Conservation (phyloP, 306 rosid species). For the Luffa aegyptiaca region DNA sequence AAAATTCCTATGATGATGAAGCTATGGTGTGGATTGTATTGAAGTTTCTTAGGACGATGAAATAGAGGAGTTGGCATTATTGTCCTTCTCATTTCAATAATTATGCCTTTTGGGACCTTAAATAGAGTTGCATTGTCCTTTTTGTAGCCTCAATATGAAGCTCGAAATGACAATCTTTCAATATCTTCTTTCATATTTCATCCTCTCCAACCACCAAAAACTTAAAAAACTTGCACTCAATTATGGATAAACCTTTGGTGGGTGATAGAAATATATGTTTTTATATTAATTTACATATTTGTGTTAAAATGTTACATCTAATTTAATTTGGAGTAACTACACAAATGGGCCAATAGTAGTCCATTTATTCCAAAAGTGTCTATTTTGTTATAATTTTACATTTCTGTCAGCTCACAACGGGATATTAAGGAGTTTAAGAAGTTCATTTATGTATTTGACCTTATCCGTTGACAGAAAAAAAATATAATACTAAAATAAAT, state of each 20-base stretch:
- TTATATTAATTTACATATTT: too few species aligned
- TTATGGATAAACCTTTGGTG: neutral
- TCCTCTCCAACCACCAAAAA: neutral
- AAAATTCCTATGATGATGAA: neutral
- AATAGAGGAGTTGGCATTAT: neutral
- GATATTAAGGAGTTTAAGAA: too few species aligned
- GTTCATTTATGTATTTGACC: too few species aligned
- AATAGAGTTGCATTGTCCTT: neutral
- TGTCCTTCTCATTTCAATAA: neutral
- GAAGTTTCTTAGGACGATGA: neutral
- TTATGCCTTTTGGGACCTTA: neutral
- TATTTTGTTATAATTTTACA: too few species aligned
- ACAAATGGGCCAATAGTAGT: too few species aligned
- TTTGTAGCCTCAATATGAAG: neutral
- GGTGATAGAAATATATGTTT: neutral
- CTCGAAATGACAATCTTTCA: neutral
- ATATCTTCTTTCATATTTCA: neutral
- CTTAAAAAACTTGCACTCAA: neutral
- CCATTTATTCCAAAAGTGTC: too few species aligned
- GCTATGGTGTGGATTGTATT: neutral
- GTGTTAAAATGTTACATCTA: too few species aligned
- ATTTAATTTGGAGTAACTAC: too few species aligned
- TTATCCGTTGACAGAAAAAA: too few species aligned
- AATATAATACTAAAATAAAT: too few species aligned
- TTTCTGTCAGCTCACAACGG: too few species aligned